phyloP scores from a whole-genome alignment of 768 basidiomycete genomes.

The Lactarius akahatsu region DNA sequence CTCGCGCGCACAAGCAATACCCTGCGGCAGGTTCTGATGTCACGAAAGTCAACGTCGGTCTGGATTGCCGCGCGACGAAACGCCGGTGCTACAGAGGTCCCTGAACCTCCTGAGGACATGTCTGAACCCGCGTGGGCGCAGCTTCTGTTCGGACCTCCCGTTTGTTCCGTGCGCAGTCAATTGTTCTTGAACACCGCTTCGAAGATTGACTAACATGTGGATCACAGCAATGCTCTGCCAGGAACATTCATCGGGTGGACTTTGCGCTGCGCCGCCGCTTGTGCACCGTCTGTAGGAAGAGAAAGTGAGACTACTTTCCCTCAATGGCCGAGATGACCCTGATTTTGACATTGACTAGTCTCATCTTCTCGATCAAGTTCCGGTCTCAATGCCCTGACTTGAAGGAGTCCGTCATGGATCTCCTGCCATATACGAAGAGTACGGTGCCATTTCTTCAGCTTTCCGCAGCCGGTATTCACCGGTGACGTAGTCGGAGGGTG shows the following conservation, averaged over 20 bases:
- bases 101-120: conserved; percentile 28
- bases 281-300: conserved; percentile 22
- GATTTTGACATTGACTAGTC: conserved; percentile 4
- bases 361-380: conserved; percentile 19
- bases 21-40: conserved; percentile 26
- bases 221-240: conserved; percentile 15
- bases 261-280: conserved; percentile 28
- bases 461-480: background rate
- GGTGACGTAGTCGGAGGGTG: conserved; percentile 26
- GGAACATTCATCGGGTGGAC: conserved; percentile 25
- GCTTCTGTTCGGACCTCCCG: conserved; percentile 23
- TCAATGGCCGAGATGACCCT: background rate
- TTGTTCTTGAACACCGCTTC: background rate
- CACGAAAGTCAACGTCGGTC: conserved; percentile 24
- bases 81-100: conserved; percentile 8
- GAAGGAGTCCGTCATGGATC: conserved; percentile 24
- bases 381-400: conserved; percentile 20
- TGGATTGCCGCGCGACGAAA: conserved; percentile 22
- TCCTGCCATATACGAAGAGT: conserved; percentile 27
- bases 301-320: conserved; percentile 10
- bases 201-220: background rate
- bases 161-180: conserved; percentile 20
- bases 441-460: background rate
- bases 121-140: conserved; percentile 29
- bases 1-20: conserved; percentile 27